A percentile compares a stretch with the other conserved stretches of the same genome.
These are phyloP conservation scores for Lomentospora prolificans DNA, from an alignment of 2,329 filamentous ascomycete genomes.

Conservation along the genomic window DNA sequence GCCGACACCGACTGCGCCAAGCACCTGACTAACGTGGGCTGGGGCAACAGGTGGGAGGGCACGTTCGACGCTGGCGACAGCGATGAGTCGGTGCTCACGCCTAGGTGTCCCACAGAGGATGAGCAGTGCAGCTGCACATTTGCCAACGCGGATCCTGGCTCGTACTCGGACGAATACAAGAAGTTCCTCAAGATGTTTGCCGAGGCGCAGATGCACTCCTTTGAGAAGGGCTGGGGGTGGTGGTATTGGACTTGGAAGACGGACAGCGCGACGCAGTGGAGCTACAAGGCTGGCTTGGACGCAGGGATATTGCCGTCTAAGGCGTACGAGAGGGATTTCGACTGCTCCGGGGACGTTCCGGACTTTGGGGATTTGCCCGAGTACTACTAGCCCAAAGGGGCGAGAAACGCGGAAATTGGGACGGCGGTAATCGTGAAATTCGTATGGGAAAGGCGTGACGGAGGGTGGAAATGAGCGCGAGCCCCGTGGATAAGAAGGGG, in stretches of 20 bases:
- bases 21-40: conserved; percentile 59
- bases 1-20: conserved; percentile 57
- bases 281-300: conserved; percentile 51
- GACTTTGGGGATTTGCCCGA: conserved; percentile 18
- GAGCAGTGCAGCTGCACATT: conserved; percentile 48
- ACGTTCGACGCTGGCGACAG: conserved; percentile 57
- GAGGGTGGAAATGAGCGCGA: too few relatives aligned
- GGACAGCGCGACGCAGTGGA: conserved; percentile 65
- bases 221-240: conserved; percentile 67
- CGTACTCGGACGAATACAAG: conserved; percentile 54
- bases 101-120: conserved; percentile 45
- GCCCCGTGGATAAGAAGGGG: too few relatives aligned
- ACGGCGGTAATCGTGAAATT: too few relatives aligned
- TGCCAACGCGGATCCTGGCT: conserved; percentile 46
- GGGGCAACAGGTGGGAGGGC: conserved; percentile 63
- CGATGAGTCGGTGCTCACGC: conserved; percentile 45
- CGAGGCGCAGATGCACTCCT: conserved; percentile 65
- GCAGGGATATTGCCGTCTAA: conserved; percentile 52
- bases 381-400: neutral
- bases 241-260: conserved; percentile 80
- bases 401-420: neutral
- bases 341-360: conserved; percentile 26
- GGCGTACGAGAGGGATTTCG: conserved; percentile 43
- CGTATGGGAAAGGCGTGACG: too few relatives aligned
- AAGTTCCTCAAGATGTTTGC: conserved; percentile 61